Evolutionary conservation across 2,329 filamentous ascomycete genomes (phyloP).

Genomic region (Botrytis byssoidea): DNA sequence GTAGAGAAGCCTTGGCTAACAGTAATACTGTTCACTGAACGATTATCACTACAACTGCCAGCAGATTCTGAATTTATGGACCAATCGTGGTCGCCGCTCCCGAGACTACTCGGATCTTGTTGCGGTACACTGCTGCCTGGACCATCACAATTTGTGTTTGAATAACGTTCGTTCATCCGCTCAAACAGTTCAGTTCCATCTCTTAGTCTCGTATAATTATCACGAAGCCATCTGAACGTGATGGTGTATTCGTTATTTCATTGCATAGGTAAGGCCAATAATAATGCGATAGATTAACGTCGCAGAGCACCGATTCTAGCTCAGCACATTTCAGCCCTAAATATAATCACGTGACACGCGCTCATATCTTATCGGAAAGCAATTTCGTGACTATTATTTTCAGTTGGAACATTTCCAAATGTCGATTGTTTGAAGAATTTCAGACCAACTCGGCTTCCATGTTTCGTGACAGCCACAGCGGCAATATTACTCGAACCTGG

Average conservation of each 20-base stretch:
- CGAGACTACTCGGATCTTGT: background rate
- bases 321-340: background rate
- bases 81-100: background rate
- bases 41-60: background rate
- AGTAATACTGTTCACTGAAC: background rate
- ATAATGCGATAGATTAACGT: background rate
- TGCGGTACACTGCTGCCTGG: background rate
- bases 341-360: background rate
- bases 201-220: background rate
- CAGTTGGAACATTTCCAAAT: background rate
- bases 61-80: background rate
- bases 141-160: background rate
- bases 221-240: background rate
- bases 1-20: background rate
- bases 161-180: background rate
- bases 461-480: background rate
- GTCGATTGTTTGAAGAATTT: background rate
- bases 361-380: background rate
- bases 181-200: background rate
- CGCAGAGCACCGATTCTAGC: background rate
- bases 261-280: background rate
- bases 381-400: background rate
- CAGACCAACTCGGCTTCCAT: background rate
- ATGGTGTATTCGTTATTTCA: background rate
- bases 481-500: background rate